Evolutionary conservation across 2,329 filamentous ascomycete genomes (phyloP), one percentile per base, ranked within the genome.

Genomic region (Exophiala lecanii-corni): DNA sequence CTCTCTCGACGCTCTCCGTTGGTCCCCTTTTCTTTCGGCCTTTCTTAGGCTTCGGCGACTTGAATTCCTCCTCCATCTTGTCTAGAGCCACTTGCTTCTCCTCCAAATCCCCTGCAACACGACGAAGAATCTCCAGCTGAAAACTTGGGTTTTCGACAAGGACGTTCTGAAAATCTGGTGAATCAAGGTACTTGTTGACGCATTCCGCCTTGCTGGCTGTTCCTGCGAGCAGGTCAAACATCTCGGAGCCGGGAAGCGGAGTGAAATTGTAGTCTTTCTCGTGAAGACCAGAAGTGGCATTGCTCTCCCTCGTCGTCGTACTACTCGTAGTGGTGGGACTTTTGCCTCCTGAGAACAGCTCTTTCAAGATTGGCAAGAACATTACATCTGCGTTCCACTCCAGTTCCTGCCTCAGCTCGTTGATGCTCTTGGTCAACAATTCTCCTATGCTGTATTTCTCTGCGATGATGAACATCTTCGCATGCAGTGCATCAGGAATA

Each of bases 381-480:
- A 20, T n/a, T 13, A 17, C 20, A n/a, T 36, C 33, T 12, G 30
- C 36, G 15, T 38, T 28, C n/a, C 13, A 35, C 18, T 15, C 25
- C n/a, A 47, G 36, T 1, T 47, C 33, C 3, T 17, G 21, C 5
- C 33, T 23, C 23, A 49, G 33, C 37, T 45, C 42, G 12, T 17
- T 6, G 1, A 37, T 20, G 5, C 34, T 39, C 18, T 32, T 23
- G 6, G 31, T 31, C 18, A 26, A 20, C 9, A 49, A 35, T 10
- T 31, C 36, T 16, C 17, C 30, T 36, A 52, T 47, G 10, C 31
- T 35, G 34, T 50, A 52, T 26, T 42, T 50, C 19, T 44, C 43
- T 7, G 49, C 43, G 3, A 52, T 15, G 15, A 49, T 31, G 38
- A 49, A 52, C 34, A 52, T 49, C 33, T 41, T 33, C 9, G 46